Base-by-base conservation (phyloP, 2,329 filamentous ascomycete species). In the Trichoderma sp. region DNA sequence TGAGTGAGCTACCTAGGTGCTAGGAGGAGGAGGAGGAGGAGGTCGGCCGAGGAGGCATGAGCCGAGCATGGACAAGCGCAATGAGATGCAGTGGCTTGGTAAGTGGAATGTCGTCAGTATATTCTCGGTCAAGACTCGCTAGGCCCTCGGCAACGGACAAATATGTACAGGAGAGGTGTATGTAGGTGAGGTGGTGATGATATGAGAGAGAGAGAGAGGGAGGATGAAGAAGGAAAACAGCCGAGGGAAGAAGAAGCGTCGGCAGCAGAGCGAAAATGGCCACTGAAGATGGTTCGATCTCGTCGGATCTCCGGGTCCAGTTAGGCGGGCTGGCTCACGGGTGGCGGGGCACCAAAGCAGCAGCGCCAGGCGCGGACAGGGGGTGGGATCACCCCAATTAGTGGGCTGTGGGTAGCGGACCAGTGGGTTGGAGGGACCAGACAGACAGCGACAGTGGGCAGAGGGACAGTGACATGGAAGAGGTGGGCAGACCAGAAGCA, bases 271-370 rank as follows among this genome's bases (percentile, higher is more conserved):
- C 61, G 48, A 57, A 63, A 57, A 64, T 54, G 61, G 52, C 34
- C 51, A 63, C 61, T 56, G 54, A 63, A 64, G 54, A 57, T 64
- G 62, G 62, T 64, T 64, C 62, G 62, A 64, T 64, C 56, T 52
- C 19, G 63, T 44, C 63, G 63, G 63, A 47, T 47, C 39, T 65
- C 55, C 63, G 63, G 63, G 63, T 41, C 34, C 44, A 50, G 63
- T 44, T 64, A 56, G 62, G 26, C 19, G 30, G 7, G 62, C 21
- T 63, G 48, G 48, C 48, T 51, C 59, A 62, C 30, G 48, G 54
- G 50, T 41, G 47, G 61, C 61, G 61, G 61, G 61, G 61, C 61
- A 50, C 7, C 43, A 47, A 50, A 62, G 54, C 57, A 47, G 51
- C 30, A 50, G 41, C n/a, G 39, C 43, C 51, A 63, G 28, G 28